phyloP scores from a whole-genome alignment of 2,329 filamentous ascomycete genomes.

The Blastomyces gilchristii region DNA sequence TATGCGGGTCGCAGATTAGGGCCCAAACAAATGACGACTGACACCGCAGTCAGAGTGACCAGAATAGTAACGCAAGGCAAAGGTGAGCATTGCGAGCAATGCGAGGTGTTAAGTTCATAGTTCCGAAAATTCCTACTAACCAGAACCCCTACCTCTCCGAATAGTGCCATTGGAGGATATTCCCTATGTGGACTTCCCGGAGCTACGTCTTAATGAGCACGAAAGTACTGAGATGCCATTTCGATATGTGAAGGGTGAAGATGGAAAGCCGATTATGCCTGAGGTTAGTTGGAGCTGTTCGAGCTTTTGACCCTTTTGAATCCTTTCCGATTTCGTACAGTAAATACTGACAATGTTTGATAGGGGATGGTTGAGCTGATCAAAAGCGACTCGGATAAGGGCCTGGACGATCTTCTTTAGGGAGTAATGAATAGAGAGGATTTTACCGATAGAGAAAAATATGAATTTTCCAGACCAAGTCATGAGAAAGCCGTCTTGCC shows the following conservation, averaged over 20 bases:
- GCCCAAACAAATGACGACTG: slow-evolving; percentile 94
- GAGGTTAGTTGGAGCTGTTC: slow-evolving; percentile 44
- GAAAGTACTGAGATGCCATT: slow-evolving; percentile 98
- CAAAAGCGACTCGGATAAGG: slow-evolving; percentile 85
- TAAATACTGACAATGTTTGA: neutral
- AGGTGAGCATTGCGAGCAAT: slow-evolving; percentile 43
- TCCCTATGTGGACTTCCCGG: slow-evolving; percentile 75
- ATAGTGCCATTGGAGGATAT: slow-evolving; percentile 68
- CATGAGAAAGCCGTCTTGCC: neutral
- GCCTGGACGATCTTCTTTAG: slow-evolving; percentile 75
- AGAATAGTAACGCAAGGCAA: slow-evolving; percentile 77
- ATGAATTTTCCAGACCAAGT: neutral
- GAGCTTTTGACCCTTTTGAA: too few relatives aligned
- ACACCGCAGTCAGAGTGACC: slow-evolving; percentile 90
- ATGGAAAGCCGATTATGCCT: slow-evolving; percentile 82
- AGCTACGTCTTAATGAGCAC: slow-evolving; percentile 78
- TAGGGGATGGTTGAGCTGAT: slow-evolving; percentile 94
- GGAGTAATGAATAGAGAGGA: neutral
- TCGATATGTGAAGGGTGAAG: slow-evolving; percentile 70
- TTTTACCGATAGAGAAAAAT: neutral
- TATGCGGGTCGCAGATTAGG: slow-evolving; percentile 80
- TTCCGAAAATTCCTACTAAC: neutral
- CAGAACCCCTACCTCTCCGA: neutral
- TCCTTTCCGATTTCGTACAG: neutral
- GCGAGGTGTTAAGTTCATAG: neutral